phyloP scores from a whole-genome alignment of 1,284 basidiomycete species.

The Naganishia liquefaciens region DNA sequence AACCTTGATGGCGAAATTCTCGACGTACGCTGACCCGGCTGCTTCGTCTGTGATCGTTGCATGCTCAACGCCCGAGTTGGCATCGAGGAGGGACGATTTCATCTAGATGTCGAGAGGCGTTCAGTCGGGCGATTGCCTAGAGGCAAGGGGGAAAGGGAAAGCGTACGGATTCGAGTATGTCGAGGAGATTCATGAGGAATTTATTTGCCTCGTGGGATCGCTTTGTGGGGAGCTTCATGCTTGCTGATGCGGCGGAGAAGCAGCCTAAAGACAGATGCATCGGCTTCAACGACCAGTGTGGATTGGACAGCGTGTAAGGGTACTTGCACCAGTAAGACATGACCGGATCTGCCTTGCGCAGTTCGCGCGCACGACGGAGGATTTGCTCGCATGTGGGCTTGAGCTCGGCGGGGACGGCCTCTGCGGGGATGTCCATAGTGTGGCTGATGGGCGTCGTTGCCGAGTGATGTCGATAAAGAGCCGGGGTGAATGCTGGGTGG shows the following conservation, averaged over 20 bases:
- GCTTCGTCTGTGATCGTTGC: conserved; percentile 69
- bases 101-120: conserved; percentile 57
- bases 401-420: conserved; percentile 52
- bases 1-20: conserved; percentile 88
- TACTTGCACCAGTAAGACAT: conserved; percentile 91
- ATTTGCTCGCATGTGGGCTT: conserved; percentile 66
- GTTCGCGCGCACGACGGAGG: conserved; percentile 85
- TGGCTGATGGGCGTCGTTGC: background rate
- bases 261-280: conserved; percentile 60
- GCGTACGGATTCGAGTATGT: conserved; percentile 68
- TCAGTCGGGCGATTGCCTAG: conserved; percentile 12
- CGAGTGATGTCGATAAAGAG: background rate
- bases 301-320: background rate
- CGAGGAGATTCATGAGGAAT: conserved; percentile 73
- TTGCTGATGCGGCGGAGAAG: conserved; percentile 86
- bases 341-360: conserved; percentile 75
- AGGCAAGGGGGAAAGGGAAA: background rate
- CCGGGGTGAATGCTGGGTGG: no score
- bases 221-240: conserved; percentile 63
- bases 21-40: conserved; percentile 82
- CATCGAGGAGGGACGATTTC: conserved; percentile 69
- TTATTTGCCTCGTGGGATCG: conserved; percentile 65
- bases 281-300: conserved; percentile 18
- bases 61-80: conserved; percentile 63
- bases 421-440: conserved; percentile 43